Percentiles rank a stretch among this genome's conserved stretches.
Conservation (phyloP, 352 stramenopile species). For the Pythium scleroteichum region DNA sequence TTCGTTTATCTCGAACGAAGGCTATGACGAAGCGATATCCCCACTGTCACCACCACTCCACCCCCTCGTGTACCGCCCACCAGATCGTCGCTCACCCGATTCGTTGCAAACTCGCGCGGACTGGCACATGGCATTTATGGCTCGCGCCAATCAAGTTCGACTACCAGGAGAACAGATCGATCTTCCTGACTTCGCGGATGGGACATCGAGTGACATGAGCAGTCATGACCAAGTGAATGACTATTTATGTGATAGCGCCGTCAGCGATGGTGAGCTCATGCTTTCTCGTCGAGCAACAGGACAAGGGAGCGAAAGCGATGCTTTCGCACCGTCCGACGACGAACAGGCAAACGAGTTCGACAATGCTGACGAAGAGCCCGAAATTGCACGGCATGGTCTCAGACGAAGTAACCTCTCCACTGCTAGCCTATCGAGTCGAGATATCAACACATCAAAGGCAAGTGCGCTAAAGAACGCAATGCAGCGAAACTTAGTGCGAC, state of each 20-base stretch:
- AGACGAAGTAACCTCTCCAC: constrained; percentile 1
- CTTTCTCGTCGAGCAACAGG: background rate
- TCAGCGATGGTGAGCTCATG: constrained; percentile 21
- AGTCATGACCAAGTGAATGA: constrained; percentile 12
- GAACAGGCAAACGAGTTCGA: constrained; percentile 11
- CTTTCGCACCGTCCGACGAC: constrained; percentile 13
- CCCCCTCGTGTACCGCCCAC: background rate
- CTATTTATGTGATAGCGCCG: constrained; percentile 9
- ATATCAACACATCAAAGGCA: constrained; percentile 68
- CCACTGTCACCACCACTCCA: background rate
- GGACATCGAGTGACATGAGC: constrained; percentile 22
- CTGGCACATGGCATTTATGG: constrained; percentile 24
- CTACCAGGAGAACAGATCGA: constrained; percentile 21
- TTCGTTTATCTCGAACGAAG: too few species aligned
- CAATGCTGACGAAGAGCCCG: background rate
- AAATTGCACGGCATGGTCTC: constrained; percentile 2
- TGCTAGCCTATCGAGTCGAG: constrained; percentile 42
- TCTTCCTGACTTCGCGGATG: constrained; percentile 23
- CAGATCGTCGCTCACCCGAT: background rate
- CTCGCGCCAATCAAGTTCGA: constrained; percentile 5
- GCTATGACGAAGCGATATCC: too few species aligned
- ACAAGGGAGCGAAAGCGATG: constrained; percentile 1
- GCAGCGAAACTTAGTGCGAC: constrained; percentile 39
- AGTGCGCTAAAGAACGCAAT: constrained; percentile 61
- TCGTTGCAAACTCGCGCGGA: background rate